These are phyloP conservation scores for Fusarium buharicum DNA, from an alignment of 2,329 filamentous ascomycete genomes.

Conservation along the genomic window DNA sequence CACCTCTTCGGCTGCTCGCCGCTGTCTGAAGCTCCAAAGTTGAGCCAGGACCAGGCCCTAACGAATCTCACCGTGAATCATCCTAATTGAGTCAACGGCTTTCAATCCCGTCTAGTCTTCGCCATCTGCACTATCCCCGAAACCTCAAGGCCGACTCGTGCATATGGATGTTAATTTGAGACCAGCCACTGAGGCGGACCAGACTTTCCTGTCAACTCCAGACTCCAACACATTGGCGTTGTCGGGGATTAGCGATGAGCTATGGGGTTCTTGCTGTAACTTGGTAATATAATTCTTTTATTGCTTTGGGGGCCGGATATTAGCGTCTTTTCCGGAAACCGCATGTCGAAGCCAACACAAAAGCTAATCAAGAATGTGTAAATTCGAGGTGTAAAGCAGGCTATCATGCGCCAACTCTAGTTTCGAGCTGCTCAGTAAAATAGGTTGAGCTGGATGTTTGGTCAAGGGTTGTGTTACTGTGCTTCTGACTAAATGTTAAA, in stretches of 20 bases:
- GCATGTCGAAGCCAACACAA: slow-evolving; percentile 1
- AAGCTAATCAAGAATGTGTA: slow-evolving; percentile 13
- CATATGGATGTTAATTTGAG: slow-evolving; percentile 36
- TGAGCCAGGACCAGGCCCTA: slow-evolving; percentile 33
- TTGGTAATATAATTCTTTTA: background rate
- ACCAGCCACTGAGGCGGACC: slow-evolving; percentile 22
- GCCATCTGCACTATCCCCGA: background rate
- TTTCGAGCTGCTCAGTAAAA: slow-evolving; percentile 7
- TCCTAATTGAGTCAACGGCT: slow-evolving; percentile 23
- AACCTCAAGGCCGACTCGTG: background rate
- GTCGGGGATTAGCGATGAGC: too few species aligned
- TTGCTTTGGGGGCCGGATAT: background rate
- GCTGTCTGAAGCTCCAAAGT: slow-evolving; percentile 30
- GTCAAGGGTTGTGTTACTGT: slow-evolving; percentile 6
- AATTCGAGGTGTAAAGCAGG: background rate
- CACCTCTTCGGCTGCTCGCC: slow-evolving; percentile 20
- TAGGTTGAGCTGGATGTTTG: slow-evolving; percentile 6
- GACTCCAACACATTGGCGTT: background rate
- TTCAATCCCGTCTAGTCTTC: slow-evolving; percentile 16
- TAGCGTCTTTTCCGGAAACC: slow-evolving; percentile 17
- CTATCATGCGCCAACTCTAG: slow-evolving; percentile 27
- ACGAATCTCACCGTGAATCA: slow-evolving; percentile 26
- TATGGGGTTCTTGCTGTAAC: too few species aligned
- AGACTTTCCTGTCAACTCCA: slow-evolving; percentile 14
- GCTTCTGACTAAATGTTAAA: slow-evolving; percentile 12